Percentiles rank a stretch among this genome's conserved stretches.
Conservation (phyloP, 805 yeast species). For the Saturnispora serradocipensis region DNA sequence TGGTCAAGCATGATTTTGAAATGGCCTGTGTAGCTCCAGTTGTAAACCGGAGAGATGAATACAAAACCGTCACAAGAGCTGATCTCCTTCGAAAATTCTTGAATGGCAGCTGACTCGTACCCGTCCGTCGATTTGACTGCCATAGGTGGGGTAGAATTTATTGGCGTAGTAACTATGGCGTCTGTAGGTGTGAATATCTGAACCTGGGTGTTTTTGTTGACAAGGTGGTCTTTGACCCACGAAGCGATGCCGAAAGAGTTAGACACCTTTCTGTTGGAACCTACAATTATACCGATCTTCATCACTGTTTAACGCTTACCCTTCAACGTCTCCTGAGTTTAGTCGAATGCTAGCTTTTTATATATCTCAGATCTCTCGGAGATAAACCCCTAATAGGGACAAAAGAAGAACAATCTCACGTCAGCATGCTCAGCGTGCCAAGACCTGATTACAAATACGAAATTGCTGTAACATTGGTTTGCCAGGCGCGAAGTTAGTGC, state of each 20-base stretch:
- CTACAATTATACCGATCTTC: slow-evolving; percentile 6
- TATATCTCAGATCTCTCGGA: neutral
- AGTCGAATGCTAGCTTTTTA: neutral
- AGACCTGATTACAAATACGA: neutral
- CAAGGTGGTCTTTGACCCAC: slow-evolving; percentile 6
- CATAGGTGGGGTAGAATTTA: slow-evolving; percentile 2
- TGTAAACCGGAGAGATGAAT: slow-evolving; percentile 10
- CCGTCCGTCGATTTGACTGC: slow-evolving; percentile 1
- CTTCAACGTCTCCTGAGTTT: neutral
- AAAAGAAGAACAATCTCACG: neutral
- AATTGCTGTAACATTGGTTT: too few species aligned
- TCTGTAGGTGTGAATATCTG: slow-evolving; percentile 6
- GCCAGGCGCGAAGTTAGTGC: neutral
- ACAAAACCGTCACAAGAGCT: slow-evolving; percentile 8
- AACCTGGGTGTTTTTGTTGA: neutral
- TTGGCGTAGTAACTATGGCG: slow-evolving; percentile 2
- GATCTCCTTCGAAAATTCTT: neutral
- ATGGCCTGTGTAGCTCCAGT: slow-evolving; percentile 7
- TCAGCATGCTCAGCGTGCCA: neutral
- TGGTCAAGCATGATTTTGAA: slow-evolving; percentile 12
- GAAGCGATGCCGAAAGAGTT: slow-evolving; percentile 1
- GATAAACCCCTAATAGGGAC: neutral
- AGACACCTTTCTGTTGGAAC: slow-evolving; percentile 8
- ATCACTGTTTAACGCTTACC: neutral
- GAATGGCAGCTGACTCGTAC: slow-evolving; percentile 1